Base-by-base conservation (phyloP, 1,284 basidiomycete genomes). In the Sporisorium graminicola region DNA sequence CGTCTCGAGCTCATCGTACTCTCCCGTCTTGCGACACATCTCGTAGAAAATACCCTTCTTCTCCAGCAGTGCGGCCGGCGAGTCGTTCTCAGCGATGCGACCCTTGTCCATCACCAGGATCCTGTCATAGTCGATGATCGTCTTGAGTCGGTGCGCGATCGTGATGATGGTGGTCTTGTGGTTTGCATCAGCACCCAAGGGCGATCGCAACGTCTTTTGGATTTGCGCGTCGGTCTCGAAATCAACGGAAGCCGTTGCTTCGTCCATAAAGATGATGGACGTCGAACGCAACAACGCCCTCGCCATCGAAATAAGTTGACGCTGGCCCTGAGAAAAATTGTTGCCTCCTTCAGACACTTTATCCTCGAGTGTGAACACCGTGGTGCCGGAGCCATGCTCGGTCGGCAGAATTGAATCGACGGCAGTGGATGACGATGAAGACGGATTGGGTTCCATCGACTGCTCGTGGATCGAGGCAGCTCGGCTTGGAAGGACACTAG, bases 201-300 rank as follows among this genome's bases (percentile, higher is more conserved):
- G 59, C 52, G 68, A 90, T 10, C 92, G 89, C 76, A 96, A 93
- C 0, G 92, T 91, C 22, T 89, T 86, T 85, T 94, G 93, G 62
- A 96, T 93, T 29, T 62, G 65, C 22, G 70, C 40, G 63, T 82
- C 80, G 1, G 84, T 81, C 29, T 72, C 65, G 33, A 70, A 67
- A 61, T 86, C 84, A 26, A 82, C 80, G 9, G 81, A 81, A n/a
- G 80, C 75, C 8, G 80, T 81, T 2, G 84, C 83, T 60, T 86
- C 83, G 66, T 86, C 84, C 59, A 86, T 80, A n/a, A 86, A 68
- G 43, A 86, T 72, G 40, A 86, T 62, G 47, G 76, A 80, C 1
- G 81, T 73, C 10, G 74, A 63, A 26, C 77, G 66, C 14, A 85
- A 67, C 35, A 85, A 58, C 0, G 84, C 83, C 2, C 83, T 74